Base-by-base conservation (phyloP, 305 asterid genomes). In the Fraxinus albicans region DNA sequence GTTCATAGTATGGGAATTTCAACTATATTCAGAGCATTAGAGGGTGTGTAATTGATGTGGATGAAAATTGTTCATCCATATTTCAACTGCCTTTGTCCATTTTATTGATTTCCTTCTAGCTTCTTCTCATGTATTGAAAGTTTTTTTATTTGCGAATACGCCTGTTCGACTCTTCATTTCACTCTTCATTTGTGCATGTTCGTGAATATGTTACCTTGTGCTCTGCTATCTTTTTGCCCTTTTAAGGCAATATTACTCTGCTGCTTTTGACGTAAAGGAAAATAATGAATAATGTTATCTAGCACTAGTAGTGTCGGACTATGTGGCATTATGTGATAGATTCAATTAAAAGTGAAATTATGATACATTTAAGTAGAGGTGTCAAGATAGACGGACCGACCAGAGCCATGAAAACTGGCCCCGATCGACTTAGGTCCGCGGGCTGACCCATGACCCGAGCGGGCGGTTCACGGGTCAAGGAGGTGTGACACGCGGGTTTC, bases 1-100 rank as follows among this genome's bases (percentile, higher is more conserved):
- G 90, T 38, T 88, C 84, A 5, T 86, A 74, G 77, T 80, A 27
- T 25, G 36, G 73, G 34, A 27, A 67, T 67, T 27, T 67, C 73
- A 27, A 67, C 35, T 10, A 4, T 55, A 55, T 55, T 55, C 25
- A 55, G 27, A 55, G 67, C 58, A 47, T 60, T 60, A 60, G 31
- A 21, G 70, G 70, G 70, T n/a, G 35, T 67, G 73, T 67, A 10
- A 67, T 12, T 25, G 35, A 23, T 3, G 33, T 17, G 73, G 34
- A 25, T 67, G 36, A 67, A 67, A 27, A 23, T 8, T 67, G 34
- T 27, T 67, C 35, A 67, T 8, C 73, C 73, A 67, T 23, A 27
- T 21, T 23, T 60, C 73, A 27, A 27, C 73, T 67, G 73, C 8
- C 36, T 6, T 25, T 10, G 29, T 23, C 73, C 27, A 67, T 67